Conservation (phyloP, 345 rosid genomes). For the Linum lewisii region DNA sequence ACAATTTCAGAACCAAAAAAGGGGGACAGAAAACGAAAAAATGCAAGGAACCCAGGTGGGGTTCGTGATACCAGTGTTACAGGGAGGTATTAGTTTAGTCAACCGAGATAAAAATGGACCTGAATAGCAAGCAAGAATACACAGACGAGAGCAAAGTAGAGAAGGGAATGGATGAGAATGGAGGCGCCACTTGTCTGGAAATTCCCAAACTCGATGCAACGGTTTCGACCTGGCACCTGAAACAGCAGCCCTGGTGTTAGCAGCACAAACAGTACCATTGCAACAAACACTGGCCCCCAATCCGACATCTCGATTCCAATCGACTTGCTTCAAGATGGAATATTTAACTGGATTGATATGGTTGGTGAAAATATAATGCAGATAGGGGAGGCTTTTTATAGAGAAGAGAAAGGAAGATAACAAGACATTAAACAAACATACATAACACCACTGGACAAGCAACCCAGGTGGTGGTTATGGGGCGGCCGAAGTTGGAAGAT, state of each 20-base stretch:
- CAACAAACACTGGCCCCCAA: constrained; percentile 53
- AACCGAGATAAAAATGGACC: constrained; percentile 43
- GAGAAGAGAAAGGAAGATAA: not conserved
- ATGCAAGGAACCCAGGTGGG: no score
- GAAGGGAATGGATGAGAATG: constrained; percentile 39
- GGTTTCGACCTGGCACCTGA: constrained; percentile 41
- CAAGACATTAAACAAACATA: not conserved
- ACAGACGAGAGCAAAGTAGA: constrained; percentile 44
- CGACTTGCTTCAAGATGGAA: not conserved
- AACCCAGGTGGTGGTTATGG: not conserved
- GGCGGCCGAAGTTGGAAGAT: constrained; percentile 3
- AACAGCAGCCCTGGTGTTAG: constrained; percentile 48
- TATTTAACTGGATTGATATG: not conserved
- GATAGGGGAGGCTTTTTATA: constrained; percentile 3
- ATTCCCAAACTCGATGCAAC: constrained; percentile 42
- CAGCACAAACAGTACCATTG: constrained; percentile 41
- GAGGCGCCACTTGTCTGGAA: constrained; percentile 48
- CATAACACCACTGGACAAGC: no score
- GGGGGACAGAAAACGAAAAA: no score
- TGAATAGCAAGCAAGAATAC: constrained; percentile 41
- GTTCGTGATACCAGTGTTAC: no score
- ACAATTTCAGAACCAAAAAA: no score
- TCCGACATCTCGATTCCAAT: constrained; percentile 30
- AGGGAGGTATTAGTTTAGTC: not conserved
- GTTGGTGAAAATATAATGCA: not conserved